Evolutionary conservation across 768 basidiomycete genomes (phyloP), one percentile per base, ranked within the genome.

Genomic region (Trametes cubensis): DNA sequence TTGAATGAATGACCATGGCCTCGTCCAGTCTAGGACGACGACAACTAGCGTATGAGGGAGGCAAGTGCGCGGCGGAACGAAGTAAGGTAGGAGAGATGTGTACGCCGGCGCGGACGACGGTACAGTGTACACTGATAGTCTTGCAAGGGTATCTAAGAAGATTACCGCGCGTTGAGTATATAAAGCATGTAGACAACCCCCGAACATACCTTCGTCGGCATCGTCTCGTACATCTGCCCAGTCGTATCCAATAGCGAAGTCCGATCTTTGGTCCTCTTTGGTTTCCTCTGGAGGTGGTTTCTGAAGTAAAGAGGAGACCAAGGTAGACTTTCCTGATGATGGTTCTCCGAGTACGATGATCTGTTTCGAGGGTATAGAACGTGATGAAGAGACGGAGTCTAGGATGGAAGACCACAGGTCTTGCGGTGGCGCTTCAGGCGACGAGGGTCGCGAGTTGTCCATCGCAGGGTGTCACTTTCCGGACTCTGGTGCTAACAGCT

Each of bases 381-480:
- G 84, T 40, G 89, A 85, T 28, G 87, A 86, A 2, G 93, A 91
- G 25, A 96, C 88, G 14, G 89, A 87, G 75, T 95, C 88, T 5
- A 98, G 82, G 67, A 98, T 98, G 14, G 92, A 91, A 3, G 88
- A 90, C 96, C 96, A 98, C 42, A 98, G 78, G 68, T 95, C 91
- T 66, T 87, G 84, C 0, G 89, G 89, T 5, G 88, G 88, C 17
- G 85, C 83, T 48, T 85, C 86, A 61, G 90, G 90, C 23, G 88
- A 82, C n/a, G 87, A 81, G 21, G 87, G 79, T 46, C 89, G 84
- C 62, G 80, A 81, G 20, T 72, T 75, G 30, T 75, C 70, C 79
- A 80, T 79, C n/a, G 11, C 1, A 15, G 48, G 11, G 7, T 30
- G 6, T 34, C 34, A 11, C 34, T 34, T 6, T 10, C 2, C 11